Conservation (phyloP, 495 filamentous ascomycete species). For the Talaromyces trachyspermus region DNA sequence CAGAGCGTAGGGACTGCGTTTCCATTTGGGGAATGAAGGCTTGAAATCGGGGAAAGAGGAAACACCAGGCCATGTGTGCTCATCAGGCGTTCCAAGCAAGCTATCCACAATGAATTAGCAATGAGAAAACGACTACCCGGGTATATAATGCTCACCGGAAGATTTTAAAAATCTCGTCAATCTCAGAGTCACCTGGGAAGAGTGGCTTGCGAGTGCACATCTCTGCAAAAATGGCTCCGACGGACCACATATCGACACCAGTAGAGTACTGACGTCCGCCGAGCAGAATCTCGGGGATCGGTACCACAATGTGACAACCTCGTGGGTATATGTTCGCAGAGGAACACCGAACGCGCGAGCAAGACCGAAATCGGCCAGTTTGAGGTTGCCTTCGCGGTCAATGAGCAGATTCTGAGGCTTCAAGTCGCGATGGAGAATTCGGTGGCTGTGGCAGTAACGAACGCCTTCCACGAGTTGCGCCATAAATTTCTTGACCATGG, state of each 20-base stretch:
- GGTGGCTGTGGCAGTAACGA: constrained; percentile 91
- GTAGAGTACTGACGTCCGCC: constrained; percentile 97
- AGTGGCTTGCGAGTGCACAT: constrained; percentile 98
- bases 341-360: constrained; percentile 95
- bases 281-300: constrained; percentile 96
- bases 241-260: constrained; percentile 99
- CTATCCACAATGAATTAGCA: constrained; percentile 35
- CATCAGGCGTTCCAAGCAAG: constrained; percentile 83
- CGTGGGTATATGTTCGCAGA: constrained; percentile 93
- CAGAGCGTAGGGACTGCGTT: constrained; percentile 56
- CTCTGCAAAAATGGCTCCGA: constrained; percentile 97
- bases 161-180: constrained; percentile 99
- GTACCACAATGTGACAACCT: constrained; percentile 99
- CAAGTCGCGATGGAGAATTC: constrained; percentile 89
- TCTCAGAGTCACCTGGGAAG: constrained; percentile 97
- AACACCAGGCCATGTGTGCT: constrained; percentile 88
- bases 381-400: constrained; percentile 88
- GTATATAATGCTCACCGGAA: constrained; percentile 60
- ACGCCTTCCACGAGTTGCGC: constrained; percentile 86
- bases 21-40: constrained; percentile 92
- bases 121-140: neutral
- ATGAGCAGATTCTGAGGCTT: constrained; percentile 98
- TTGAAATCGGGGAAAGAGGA: constrained; percentile 98
- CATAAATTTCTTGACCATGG: constrained; percentile 98
- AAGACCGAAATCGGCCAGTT: constrained; percentile 95